These are phyloP conservation scores for Dentipellis sp. DNA, from an alignment of 768 basidiomycete genomes.

Conservation along the genomic window DNA sequence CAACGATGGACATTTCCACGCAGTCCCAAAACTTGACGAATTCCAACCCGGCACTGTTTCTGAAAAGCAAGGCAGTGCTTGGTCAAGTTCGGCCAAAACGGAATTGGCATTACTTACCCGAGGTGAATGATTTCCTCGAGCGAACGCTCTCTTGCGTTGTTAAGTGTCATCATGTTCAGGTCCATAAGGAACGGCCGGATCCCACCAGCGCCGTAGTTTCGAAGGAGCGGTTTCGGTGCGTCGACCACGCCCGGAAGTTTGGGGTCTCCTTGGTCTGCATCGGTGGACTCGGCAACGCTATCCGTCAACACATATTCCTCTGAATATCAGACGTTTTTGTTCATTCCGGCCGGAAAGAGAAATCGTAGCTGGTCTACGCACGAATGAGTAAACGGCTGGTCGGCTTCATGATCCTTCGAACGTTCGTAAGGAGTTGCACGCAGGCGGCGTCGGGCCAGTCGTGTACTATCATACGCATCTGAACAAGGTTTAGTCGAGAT, in stretches of 20 bases:
- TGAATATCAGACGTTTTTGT: background rate
- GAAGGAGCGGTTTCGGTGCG: background rate
- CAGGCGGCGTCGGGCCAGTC: background rate
- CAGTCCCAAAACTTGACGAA: slow-evolving; percentile 7
- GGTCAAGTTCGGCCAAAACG: background rate
- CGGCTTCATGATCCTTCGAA: background rate
- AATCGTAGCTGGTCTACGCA: background rate
- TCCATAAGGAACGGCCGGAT: background rate
- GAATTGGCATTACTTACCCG: background rate
- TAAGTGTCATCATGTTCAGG: background rate
- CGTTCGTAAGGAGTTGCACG: background rate
- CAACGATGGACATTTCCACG: slow-evolving; percentile 6
- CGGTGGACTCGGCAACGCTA: too few species aligned
- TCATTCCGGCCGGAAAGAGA: too few species aligned
- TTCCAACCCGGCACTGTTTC: background rate
- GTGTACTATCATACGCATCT: background rate
- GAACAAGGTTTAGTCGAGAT: background rate
- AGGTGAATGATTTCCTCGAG: background rate
- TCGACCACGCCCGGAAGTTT: background rate
- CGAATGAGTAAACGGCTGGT: background rate
- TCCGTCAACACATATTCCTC: background rate
- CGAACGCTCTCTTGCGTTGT: background rate
- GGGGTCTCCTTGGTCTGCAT: background rate
- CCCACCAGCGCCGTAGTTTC: background rate
- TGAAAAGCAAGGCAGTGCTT: background rate